These are phyloP conservation scores for Diaporthe australafricana DNA, from an alignment of 2,329 filamentous ascomycete genomes.

Conservation along the genomic window DNA sequence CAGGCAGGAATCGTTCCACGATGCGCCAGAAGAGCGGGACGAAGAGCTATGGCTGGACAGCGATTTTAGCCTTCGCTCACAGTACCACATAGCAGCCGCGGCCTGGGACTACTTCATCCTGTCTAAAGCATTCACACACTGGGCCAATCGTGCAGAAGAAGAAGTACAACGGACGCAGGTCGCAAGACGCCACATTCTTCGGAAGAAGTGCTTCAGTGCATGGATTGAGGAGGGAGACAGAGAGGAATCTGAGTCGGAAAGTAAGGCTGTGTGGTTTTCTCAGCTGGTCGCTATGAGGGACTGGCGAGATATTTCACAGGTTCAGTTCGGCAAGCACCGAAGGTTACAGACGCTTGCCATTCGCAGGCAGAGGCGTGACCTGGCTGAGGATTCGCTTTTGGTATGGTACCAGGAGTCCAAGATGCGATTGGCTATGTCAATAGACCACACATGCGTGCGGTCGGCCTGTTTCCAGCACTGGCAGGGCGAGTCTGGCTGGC, in stretches of 20 bases:
- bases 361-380: slow-evolving; percentile 44
- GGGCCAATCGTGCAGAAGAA: slow-evolving; percentile 74
- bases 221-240: slow-evolving; percentile 73
- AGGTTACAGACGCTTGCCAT: slow-evolving; percentile 42
- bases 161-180: slow-evolving; percentile 74
- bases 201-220: slow-evolving; percentile 75
- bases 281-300: slow-evolving; percentile 43
- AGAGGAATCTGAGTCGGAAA: slow-evolving; percentile 61
- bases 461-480: slow-evolving; percentile 40
- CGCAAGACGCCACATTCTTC: slow-evolving; percentile 77
- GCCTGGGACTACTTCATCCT: slow-evolving; percentile 73
- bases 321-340: slow-evolving; percentile 40
- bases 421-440: slow-evolving; percentile 40
- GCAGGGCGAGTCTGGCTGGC: slow-evolving; percentile 37
- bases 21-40: slow-evolving; percentile 33
- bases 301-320: slow-evolving; percentile 42
- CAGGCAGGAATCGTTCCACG: slow-evolving; percentile 29
- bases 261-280: slow-evolving; percentile 56
- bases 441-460: slow-evolving; percentile 36
- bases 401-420: slow-evolving; percentile 48
- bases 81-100: slow-evolving; percentile 59
- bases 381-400: slow-evolving; percentile 44
- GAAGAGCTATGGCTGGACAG: slow-evolving; percentile 54
- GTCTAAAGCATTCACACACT: slow-evolving; percentile 74
- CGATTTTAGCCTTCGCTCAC: slow-evolving; percentile 31